Percentiles rank a stretch among this genome's conserved stretches.
phyloP scores from a whole-genome alignment of 768 basidiomycete species.

The Phaffia australis region DNA sequence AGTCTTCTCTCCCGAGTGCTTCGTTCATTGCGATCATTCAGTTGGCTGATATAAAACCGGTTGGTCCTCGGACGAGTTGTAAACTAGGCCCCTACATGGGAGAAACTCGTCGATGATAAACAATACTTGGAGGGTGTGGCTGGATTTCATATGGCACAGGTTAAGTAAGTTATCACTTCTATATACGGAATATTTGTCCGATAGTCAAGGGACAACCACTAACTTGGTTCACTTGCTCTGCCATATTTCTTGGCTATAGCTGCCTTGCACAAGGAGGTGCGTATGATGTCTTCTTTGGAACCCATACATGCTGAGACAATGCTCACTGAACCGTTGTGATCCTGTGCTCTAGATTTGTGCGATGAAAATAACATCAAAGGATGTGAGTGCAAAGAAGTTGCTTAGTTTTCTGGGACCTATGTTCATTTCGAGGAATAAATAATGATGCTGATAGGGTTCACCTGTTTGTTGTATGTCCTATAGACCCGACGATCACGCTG shows the following conservation, averaged over 20 bases:
- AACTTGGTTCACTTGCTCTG: not conserved
- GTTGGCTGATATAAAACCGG: not conserved
- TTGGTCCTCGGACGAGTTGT: not conserved
- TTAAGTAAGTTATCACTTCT: conserved; percentile 37
- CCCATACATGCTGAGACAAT: not conserved
- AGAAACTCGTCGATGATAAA: conserved; percentile 46
- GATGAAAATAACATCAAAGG: conserved; percentile 53
- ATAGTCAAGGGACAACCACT: not conserved
- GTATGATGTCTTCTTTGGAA: conserved; percentile 32
- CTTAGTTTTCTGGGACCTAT: not conserved
- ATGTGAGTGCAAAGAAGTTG: conserved; percentile 37
- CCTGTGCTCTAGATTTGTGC: conserved; percentile 57
- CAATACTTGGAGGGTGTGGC: conserved; percentile 41
- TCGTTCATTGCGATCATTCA: too few relatives aligned
- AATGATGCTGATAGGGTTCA: not conserved
- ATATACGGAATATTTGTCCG: not conserved
- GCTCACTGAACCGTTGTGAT: not conserved
- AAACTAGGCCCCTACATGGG: conserved; percentile 58
- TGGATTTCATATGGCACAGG: conserved; percentile 60
- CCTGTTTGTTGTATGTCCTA: not conserved
- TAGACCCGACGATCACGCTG: conserved; percentile 60
- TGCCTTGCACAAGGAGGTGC: conserved; percentile 65
- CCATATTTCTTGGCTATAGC: conserved; percentile 33
- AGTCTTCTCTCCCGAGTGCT: not conserved
- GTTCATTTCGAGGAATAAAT: not conserved